These are phyloP conservation scores for Nannochloris sp. DNA, from an alignment of 139 green algal species.

Conservation along the genomic window DNA sequence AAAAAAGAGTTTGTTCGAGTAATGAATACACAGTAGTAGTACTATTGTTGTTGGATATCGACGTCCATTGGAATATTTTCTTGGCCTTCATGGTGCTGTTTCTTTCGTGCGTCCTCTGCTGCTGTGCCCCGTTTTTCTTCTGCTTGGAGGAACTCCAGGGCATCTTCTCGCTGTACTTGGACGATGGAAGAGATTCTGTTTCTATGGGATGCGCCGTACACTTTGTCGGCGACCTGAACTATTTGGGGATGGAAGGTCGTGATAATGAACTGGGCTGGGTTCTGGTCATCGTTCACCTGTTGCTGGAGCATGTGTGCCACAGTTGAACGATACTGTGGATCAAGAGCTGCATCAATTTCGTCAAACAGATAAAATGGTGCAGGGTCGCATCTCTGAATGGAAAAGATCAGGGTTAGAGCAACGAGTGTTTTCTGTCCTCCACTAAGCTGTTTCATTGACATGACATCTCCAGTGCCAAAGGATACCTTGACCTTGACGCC, in stretches of 20 bases:
- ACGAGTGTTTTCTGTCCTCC: constrained; percentile 98
- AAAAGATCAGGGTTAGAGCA: constrained; percentile 95
- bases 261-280: constrained; percentile 91
- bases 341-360: constrained; percentile 97
- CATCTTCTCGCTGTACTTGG: constrained; percentile 48
- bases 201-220: constrained; percentile 83
- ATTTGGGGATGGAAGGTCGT: constrained; percentile 97
- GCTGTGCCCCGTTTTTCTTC: constrained; percentile 23
- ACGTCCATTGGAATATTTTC: neutral
- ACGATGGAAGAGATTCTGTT: constrained; percentile 61
- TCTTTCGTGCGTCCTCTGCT: neutral
- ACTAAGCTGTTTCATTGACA: constrained; percentile 82
- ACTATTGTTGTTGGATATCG: neutral
- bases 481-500: constrained; percentile 84
- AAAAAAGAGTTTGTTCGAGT: too few relatives aligned
- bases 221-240: constrained; percentile 64
- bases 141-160: constrained; percentile 64
- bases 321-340: constrained; percentile 82
- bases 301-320: constrained; percentile 76
- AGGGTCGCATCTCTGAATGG: constrained; percentile 94
- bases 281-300: constrained; percentile 54
- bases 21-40: too few relatives aligned
- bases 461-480: constrained; percentile 73
- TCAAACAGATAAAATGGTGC: constrained; percentile 99
- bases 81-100: neutral